A percentile compares a stretch with the other conserved stretches of the same genome.
Conservation (phyloP, 805 yeast genomes). For the Saccharomycopsis sp. region DNA sequence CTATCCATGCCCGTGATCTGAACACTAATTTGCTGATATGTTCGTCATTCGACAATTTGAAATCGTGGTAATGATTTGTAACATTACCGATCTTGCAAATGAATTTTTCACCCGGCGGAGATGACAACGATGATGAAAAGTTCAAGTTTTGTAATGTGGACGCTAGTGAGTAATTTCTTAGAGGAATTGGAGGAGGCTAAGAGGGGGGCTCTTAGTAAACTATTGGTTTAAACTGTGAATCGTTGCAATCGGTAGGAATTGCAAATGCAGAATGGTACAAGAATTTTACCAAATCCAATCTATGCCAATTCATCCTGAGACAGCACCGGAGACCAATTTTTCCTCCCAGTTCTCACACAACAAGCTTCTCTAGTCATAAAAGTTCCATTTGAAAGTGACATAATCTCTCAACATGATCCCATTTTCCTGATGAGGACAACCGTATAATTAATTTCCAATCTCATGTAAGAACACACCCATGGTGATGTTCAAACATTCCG, state of each 20-base stretch:
- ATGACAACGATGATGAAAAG: no score
- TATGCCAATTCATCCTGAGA: constrained; percentile 77
- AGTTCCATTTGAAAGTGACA: constrained; percentile 64
- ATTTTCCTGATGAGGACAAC: constrained; percentile 83
- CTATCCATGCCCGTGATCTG: no score
- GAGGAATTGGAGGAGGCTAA: no score
- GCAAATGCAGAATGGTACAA: constrained; percentile 73
- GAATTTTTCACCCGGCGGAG: no score
- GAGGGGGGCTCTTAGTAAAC: no score
- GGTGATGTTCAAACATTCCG: constrained; percentile 85
- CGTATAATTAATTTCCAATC: constrained; percentile 81
- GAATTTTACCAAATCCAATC: constrained; percentile 68
- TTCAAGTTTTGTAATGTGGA: no score
- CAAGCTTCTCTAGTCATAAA: constrained; percentile 62
- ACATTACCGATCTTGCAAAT: no score
- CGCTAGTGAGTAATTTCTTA: no score
- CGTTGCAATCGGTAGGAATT: constrained; percentile 51
- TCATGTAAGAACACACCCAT: constrained; percentile 94
- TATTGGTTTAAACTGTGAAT: no score
- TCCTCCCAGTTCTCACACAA: constrained; percentile 41
- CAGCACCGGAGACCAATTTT: constrained; percentile 38
- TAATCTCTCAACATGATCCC: constrained; percentile 92
- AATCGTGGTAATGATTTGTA: no score
- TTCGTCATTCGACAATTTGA: no score
- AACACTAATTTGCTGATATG: no score